Evolutionary conservation across 2,329 filamentous ascomycete species (phyloP).

Genomic region (Sphaerulina populicola): DNA sequence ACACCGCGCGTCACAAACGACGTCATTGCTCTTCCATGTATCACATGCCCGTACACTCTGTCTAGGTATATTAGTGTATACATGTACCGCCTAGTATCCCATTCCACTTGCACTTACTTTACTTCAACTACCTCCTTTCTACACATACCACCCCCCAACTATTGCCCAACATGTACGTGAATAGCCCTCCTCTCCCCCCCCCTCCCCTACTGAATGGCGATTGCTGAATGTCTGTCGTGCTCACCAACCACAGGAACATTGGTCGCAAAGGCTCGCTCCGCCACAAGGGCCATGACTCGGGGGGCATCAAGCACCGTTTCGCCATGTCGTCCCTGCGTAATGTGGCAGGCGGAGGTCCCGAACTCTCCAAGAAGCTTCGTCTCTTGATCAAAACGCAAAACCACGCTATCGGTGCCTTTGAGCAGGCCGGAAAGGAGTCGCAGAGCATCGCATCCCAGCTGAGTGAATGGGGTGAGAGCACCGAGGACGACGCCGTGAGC

Average conservation of each 20-base stretch:
- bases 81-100: no score
- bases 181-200: not conserved
- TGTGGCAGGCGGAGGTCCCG: constrained; percentile 67
- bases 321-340: constrained; percentile 80
- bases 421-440: constrained; percentile 76
- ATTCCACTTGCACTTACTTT: no score
- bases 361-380: constrained; percentile 81
- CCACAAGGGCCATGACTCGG: constrained; percentile 47
- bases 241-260: constrained; percentile 20
- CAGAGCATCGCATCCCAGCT: constrained; percentile 79
- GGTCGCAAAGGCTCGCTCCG: constrained; percentile 63
- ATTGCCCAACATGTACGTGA: constrained; percentile 7
- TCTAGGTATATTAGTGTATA: no score
- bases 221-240: no score
- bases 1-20: not conserved
- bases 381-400: constrained; percentile 94
- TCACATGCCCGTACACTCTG: no score
- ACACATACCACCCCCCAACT: not conserved
- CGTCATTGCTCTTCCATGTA: not conserved
- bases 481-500: constrained; percentile 73
- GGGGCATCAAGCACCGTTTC: constrained; percentile 59
- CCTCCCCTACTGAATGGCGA: no score
- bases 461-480: constrained; percentile 93
- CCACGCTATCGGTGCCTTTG: constrained; percentile 74
- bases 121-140: not conserved